Percentiles rank a stretch among this genome's conserved stretches.
Conservation (phyloP, 331 rosid species). For the Stylosanthes scabra region DNA sequence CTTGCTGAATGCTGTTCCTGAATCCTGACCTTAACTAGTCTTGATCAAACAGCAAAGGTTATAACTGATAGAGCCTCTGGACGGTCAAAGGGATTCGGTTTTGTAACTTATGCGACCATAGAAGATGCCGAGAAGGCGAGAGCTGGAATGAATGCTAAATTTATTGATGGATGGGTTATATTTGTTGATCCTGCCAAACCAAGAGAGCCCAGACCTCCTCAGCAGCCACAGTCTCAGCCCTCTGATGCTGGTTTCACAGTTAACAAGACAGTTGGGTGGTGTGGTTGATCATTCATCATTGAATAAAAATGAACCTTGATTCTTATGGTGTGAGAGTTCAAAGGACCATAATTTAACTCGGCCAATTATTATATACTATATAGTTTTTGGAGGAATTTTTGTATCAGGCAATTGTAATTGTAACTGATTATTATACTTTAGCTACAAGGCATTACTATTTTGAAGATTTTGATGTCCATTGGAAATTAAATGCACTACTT, state of each 20-base stretch:
- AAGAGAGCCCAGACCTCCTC: constrained; percentile 71
- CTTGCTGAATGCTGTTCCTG: constrained; percentile 20
- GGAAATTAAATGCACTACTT: constrained; percentile 11
- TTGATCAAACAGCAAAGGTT: constrained; percentile 72
- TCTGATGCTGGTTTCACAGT: constrained; percentile 74
- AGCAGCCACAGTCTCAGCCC: constrained; percentile 60
- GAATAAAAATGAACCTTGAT: background rate
- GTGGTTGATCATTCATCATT: constrained; percentile 56
- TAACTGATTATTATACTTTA: constrained; percentile 1
- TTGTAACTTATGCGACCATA: constrained; percentile 59
- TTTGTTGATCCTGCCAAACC: constrained; percentile 97
- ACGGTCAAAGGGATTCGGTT: constrained; percentile 90
- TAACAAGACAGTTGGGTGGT: constrained; percentile 92
- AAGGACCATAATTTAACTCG: constrained; percentile 24
- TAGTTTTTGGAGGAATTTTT: constrained; percentile 20
- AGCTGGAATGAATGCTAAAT: constrained; percentile 86
- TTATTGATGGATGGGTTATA: constrained; percentile 96
- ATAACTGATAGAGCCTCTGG: constrained; percentile 79
- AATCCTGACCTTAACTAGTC: constrained; percentile 31
- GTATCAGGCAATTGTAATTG: background rate
- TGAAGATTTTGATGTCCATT: constrained; percentile 23
- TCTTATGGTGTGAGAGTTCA: constrained; percentile 20
- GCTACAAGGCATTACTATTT: constrained; percentile 12
- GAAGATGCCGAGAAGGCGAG: constrained; percentile 92
- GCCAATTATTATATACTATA: constrained; percentile 25